Conservation (phyloP, 192 early-diverging fungal genomes). For the Neocallimastix lanati region DNA sequence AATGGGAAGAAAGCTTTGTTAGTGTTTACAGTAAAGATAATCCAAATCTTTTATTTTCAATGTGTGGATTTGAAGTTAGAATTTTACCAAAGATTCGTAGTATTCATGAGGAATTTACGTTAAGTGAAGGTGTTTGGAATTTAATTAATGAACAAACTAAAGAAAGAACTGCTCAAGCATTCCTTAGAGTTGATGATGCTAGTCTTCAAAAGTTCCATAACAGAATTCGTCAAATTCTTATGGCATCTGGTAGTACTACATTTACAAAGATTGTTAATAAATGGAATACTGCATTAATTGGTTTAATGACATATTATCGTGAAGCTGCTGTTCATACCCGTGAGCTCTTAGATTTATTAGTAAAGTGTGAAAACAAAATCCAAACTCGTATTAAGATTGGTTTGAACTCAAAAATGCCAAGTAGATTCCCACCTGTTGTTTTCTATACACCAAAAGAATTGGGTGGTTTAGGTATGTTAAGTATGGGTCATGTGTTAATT, state of each 20-base stretch:
- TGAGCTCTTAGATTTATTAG: slow-evolving; percentile 86
- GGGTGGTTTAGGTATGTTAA: slow-evolving; percentile 94
- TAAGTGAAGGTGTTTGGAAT: slow-evolving; percentile 81
- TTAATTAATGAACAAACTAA: slow-evolving; percentile 92
- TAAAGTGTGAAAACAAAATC: slow-evolving; percentile 97
- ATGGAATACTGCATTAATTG: slow-evolving; percentile 57
- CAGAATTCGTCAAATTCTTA: slow-evolving; percentile 90
- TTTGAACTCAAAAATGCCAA: slow-evolving; percentile 97
- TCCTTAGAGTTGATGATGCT: slow-evolving; percentile 88
- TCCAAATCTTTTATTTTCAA: slow-evolving; percentile 86
- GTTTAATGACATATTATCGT: slow-evolving; percentile 94
- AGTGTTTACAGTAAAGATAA: slow-evolving; percentile 95
- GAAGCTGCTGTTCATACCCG: slow-evolving; percentile 95
- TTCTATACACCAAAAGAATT: slow-evolving; percentile 83
- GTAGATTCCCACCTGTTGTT: slow-evolving; percentile 86
- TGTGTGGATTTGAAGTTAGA: slow-evolving; percentile 88
- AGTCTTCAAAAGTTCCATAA: slow-evolving; percentile 84
- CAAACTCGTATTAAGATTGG: slow-evolving; percentile 98
- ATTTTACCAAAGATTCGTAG: slow-evolving; percentile 83
- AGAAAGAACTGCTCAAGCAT: slow-evolving; percentile 94
- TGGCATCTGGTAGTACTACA: slow-evolving; percentile 91
- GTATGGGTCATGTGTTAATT: slow-evolving; percentile 97
- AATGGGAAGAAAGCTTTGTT: slow-evolving; percentile 95
- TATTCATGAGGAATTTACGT: slow-evolving; percentile 68
- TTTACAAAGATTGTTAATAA: slow-evolving; percentile 99